phyloP scores from a whole-genome alignment of 2,329 filamentous ascomycete species.

The Ophiostoma sp. region DNA sequence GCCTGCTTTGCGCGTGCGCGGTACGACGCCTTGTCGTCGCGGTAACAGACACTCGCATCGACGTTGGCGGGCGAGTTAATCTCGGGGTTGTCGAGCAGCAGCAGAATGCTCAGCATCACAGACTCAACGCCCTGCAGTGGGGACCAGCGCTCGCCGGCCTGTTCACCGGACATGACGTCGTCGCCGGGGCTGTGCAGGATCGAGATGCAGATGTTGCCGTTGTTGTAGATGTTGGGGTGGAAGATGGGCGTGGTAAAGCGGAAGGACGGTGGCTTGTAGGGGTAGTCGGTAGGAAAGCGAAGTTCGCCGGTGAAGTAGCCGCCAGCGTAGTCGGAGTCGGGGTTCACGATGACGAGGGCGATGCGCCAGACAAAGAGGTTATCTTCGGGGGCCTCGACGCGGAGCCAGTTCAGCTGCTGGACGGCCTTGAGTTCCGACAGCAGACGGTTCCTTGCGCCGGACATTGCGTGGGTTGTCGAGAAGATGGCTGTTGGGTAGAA shows the following conservation, averaged over 20 bases:
- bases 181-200: constrained; percentile 91
- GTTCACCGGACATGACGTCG: constrained; percentile 85
- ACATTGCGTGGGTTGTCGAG: constrained; percentile 32
- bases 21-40: constrained; percentile 66
- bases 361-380: constrained; percentile 85
- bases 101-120: constrained; percentile 84
- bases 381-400: constrained; percentile 66
- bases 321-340: constrained; percentile 85
- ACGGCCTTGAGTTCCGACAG: constrained; percentile 83
- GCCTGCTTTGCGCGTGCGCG: constrained; percentile 62
- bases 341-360: constrained; percentile 86
- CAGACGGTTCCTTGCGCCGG: constrained; percentile 67
- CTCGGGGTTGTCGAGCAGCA: constrained; percentile 89
- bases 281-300: constrained; percentile 83
- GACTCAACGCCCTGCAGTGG: constrained; percentile 92
- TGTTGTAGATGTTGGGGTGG: constrained; percentile 90
- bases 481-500: too few species aligned
- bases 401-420: constrained; percentile 86
- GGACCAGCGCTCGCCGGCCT: constrained; percentile 87
- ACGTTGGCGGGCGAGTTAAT: constrained; percentile 92
- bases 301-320: constrained; percentile 87
- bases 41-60: constrained; percentile 80
- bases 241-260: constrained; percentile 72
- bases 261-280: constrained; percentile 83
- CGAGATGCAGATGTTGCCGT: constrained; percentile 90